These are phyloP conservation scores for Pyrenophora teres DNA, from an alignment of 2,329 filamentous ascomycete species.

Conservation along the genomic window DNA sequence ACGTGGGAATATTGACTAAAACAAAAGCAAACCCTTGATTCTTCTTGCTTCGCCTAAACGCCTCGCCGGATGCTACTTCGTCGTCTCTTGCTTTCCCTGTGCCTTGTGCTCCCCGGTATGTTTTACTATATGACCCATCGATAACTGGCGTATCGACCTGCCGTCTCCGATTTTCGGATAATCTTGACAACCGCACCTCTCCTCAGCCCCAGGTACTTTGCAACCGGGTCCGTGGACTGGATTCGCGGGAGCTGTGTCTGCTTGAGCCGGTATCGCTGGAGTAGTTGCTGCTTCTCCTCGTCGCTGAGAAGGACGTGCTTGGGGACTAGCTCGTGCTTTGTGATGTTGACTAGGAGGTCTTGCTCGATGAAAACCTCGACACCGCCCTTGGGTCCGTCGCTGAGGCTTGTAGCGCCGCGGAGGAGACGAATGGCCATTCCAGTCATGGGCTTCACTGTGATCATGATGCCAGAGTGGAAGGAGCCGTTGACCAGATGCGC, in stretches of 20 bases:
- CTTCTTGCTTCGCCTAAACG: constrained; percentile 33
- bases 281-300: constrained; percentile 84
- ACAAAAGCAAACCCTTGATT: constrained; percentile 11
- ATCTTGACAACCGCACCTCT: constrained; percentile 98
- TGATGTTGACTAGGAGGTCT: constrained; percentile 97
- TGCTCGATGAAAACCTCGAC: constrained; percentile 97
- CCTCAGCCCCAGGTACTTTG: constrained; percentile 86
- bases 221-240: constrained; percentile 87
- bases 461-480: constrained; percentile 88
- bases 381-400: constrained; percentile 70
- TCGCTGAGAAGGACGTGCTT: constrained; percentile 88
- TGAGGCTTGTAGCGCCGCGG: constrained; percentile 35
- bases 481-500: constrained; percentile 78
- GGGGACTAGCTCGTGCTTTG: constrained; percentile 93
- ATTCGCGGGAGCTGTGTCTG: constrained; percentile 96
- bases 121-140: constrained; percentile 61
- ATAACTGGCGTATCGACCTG: constrained; percentile 95
- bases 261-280: constrained; percentile 91
- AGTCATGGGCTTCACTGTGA: constrained; percentile 81
- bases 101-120: background rate
- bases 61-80: constrained; percentile 33
- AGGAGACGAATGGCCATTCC: constrained; percentile 65
- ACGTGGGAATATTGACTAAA: no score
- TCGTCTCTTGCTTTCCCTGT: constrained; percentile 1
- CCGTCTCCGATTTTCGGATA: constrained; percentile 92